Conservation (phyloP, 257 asterid species). For the Salvia hispanica region DNA sequence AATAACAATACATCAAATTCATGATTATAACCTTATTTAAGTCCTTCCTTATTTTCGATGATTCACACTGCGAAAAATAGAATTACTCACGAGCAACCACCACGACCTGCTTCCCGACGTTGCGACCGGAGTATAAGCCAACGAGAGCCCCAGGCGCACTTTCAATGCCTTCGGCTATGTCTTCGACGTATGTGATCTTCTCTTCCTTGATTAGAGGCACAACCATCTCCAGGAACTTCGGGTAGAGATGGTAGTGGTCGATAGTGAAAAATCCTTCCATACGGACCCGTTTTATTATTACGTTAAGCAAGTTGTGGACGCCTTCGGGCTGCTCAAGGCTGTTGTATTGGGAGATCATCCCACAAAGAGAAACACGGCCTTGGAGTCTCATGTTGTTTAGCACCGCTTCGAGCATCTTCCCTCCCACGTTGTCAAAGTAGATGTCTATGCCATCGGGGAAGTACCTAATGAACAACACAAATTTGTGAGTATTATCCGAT, state of each 20-base stretch:
- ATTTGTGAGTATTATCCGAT: too few species aligned
- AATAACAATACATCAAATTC: too few species aligned
- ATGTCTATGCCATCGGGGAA: too few species aligned
- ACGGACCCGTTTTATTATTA: constrained; percentile 26
- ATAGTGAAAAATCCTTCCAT: constrained; percentile 35
- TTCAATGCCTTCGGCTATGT: constrained; percentile 25
- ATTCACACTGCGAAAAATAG: too few species aligned
- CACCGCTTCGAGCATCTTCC: constrained; percentile 49
- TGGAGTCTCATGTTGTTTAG: constrained; percentile 38
- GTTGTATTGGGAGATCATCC: constrained; percentile 52
- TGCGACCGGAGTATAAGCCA: constrained; percentile 28
- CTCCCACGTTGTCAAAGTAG: not conserved
- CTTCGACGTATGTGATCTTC: constrained; percentile 15
- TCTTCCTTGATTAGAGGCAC: constrained; percentile 23
- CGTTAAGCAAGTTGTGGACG: constrained; percentile 32
- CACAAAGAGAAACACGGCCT: constrained; percentile 43
- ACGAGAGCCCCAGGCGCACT: not conserved
- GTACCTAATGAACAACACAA: too few species aligned
- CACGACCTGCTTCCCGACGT: constrained; percentile 32
- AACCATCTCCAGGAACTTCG: constrained; percentile 13
- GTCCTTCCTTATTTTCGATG: too few species aligned
- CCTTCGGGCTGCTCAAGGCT: constrained; percentile 36
- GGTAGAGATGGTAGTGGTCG: constrained; percentile 25
- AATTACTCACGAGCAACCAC: not conserved
- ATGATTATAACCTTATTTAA: too few species aligned